Evolutionary conservation across 2,329 filamentous ascomycete genomes (phyloP), one percentile per base, ranked within the genome.

Genomic region (Dendryphion nanum): DNA sequence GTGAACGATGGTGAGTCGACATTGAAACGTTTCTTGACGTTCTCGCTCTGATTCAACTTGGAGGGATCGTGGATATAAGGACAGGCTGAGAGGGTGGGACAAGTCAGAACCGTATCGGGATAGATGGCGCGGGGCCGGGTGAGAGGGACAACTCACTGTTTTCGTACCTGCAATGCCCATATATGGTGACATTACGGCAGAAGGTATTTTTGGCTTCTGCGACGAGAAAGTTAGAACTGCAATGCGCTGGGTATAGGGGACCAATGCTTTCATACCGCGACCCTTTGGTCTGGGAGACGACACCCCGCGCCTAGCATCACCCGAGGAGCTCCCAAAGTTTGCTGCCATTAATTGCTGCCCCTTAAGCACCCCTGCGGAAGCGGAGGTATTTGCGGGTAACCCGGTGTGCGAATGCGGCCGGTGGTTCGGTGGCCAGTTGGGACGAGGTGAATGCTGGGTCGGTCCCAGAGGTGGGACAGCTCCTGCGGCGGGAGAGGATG

Each of bases 1-100:
- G 89, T 96, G 64, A 98, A 98, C 33, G 91, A 88, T 10, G 93
- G 91, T 6, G 93, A 97, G 58, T 97, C 93, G 59, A 95, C 93
- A 66, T 95, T 98, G 51, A 98, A 76, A 18, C 85, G 75, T 66
- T 89, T 93, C 67, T 88, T 89, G 21, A 53, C 50, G 42, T 64
- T 69, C 40, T 81, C 78, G 58, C 67, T 56, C 57, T 74, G 73
- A 61, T 69, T 71, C 47, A 73, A 70, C 67, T 83, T 89, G 52
- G 80, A 76, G 42, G 82, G 79, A 51, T 93, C 87, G 69, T 95
- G 89, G 60, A 89, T 93, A 70, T 94, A 95, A 50, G 85, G 82
- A 69, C 89, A 95, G 43, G 62, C 62, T 65, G 42, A 42, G 41
- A 37, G 23, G 23, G n/a, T 26, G 23, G 10, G 10, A 26, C 2